Evolutionary conservation across 2,329 filamentous ascomycete species (phyloP), one percentile per base, ranked within the genome.

Genomic region (Colletotrichum lini): DNA sequence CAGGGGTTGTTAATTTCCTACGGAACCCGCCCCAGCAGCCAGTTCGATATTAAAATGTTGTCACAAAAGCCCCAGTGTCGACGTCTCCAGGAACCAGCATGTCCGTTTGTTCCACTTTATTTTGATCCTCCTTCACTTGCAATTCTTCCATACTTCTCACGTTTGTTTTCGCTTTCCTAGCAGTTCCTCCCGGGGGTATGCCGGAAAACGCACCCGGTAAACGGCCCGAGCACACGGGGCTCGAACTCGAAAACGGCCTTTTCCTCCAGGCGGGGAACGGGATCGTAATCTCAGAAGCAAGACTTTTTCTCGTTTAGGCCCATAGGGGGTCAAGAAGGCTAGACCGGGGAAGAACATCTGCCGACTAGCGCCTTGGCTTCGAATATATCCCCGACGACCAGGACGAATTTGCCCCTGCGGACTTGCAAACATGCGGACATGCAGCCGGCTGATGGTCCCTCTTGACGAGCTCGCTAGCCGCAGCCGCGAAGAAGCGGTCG

Each of bases 341-440:
- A 26, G 3, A 26, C 26, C 4, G 26, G 26, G 26, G 26, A 26
- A 26, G 44, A 45, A 3, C n/a, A 2, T n/a, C 44, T 45, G 44
- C 44, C 44, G 7, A 9, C 18, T 64, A 68, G 65, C 50, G 65
- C 35, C 65, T 68, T 68, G 65, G 59, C 65, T 26, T 35, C 59
- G 50, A 49, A 50, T 64, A 26, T 40, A 67, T 47, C n/a, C 47
- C 42, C 65, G 57, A 67, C 65, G 49, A 47, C 16, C 44, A n/a
- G 16, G 44, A 45, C 44, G 18, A n/a, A 7, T 47, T 47, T 47
- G 18, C n/a, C 44, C 44, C 9, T 10, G 30, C 30, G 30, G 44
- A 3, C n/a, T 47, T n/a, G 44, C 6, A 8, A 1, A 9, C 30
- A 35, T 35, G 30, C 8, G 30, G 30, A 35, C 30, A 16, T n/a